A percentile compares a stretch with the other conserved stretches of the same genome.
These are phyloP conservation scores for Hymenoscyphus scutula DNA, from an alignment of 2,329 filamentous ascomycete species.

Conservation along the genomic window DNA sequence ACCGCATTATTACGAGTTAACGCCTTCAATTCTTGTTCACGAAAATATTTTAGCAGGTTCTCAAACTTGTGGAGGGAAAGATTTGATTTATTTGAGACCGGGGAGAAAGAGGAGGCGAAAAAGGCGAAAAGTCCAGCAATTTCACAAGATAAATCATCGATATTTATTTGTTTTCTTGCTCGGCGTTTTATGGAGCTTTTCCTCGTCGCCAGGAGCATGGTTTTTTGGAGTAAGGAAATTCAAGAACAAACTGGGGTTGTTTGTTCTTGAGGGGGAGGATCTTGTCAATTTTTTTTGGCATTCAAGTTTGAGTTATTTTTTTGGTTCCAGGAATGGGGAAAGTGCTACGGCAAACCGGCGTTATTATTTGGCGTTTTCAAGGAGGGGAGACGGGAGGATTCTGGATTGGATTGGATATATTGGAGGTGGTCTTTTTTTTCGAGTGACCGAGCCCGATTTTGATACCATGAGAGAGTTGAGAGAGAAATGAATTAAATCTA, in stretches of 20 bases:
- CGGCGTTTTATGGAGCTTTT: background rate
- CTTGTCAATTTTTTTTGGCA: background rate
- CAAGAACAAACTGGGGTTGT: constrained; percentile 3
- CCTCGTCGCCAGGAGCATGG: constrained; percentile 3
- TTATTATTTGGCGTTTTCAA: constrained; percentile 1
- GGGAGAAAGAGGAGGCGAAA: background rate
- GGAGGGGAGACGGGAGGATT: background rate
- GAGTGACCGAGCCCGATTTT: background rate
- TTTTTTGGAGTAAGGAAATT: constrained; percentile 7
- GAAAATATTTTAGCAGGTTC: constrained; percentile 22
- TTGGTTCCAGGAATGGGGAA: background rate
- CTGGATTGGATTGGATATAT: background rate
- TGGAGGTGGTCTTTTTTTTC: background rate
- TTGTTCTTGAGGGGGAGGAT: background rate
- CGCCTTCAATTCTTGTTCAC: constrained; percentile 28
- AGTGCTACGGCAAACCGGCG: constrained; percentile 3
- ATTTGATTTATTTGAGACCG: constrained; percentile 11
- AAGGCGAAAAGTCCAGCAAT: background rate
- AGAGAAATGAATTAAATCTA: constrained; percentile 1
- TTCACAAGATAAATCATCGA: background rate
- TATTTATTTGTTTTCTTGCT: constrained; percentile 6
- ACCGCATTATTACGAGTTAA: constrained; percentile 24
- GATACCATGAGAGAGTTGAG: background rate
- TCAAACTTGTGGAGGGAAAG: constrained; percentile 11
- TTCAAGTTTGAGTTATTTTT: too few relatives aligned